Evolutionary conservation across 192 early-diverging fungal genomes (phyloP), one percentile per base, ranked within the genome.

Genomic region (Backusella mclennaniae): DNA sequence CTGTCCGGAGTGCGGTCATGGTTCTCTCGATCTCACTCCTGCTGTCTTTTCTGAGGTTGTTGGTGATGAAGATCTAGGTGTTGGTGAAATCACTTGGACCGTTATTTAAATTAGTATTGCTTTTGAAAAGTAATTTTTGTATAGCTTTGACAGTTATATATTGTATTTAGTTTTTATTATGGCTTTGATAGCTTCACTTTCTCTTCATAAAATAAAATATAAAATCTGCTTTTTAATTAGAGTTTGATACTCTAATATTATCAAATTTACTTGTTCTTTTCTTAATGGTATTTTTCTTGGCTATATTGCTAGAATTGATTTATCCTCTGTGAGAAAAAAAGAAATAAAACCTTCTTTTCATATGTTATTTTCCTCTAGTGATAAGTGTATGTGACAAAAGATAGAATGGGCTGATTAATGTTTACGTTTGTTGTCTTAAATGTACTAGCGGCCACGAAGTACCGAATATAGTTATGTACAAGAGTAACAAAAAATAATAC

Each of bases 11-110:
- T 86, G 85, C 29, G 1, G 6, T 0, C 17, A 33, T 3, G 78
- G 77, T 4, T 71, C 74, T 39, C 74, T 86, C 76, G 85, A 86
- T 71, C 77, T 86, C 3, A 79, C 80, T 67, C 80, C 81, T 46
- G 78, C 80, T 21, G 80, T 82, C 70, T 86, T 86, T 69, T 11
- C 79, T 42, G 6, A 84, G 59, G 69, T 86, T 21, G 70, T 46
- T 31, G 85, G 80, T 73, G 49, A 80, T 44, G 71, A 38, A 8
- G 38, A 26, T 63, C 56, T 53, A 17, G 85, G 85, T 72, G 82
- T 80, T 52, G 73, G 82, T 67, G 46, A 77, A 49, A 82, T 86
- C 80, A 29, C 76, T 67, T 86, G 85, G 85, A 6, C 35, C 29
- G 8, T 23, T 23, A 12, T 29, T 12, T 63, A 63, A 63, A 63